A percentile compares a stretch with the other conserved stretches of the same genome.
Conservation (phyloP, 306 rosid species). For the Potentilla sterilis region DNA sequence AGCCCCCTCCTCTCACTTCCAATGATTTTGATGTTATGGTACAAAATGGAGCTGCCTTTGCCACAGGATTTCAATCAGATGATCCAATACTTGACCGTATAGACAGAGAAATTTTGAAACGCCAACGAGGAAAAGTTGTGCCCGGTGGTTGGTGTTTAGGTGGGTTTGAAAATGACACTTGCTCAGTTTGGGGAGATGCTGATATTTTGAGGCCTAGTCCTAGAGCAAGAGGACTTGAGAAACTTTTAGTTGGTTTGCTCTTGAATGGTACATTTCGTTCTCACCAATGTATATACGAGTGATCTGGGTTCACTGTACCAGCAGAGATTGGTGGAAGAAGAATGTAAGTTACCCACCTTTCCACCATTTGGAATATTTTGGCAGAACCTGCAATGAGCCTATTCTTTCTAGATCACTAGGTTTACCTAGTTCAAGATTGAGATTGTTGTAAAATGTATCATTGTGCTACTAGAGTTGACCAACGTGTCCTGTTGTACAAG, state of each 20-base stretch:
- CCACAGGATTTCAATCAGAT: conserved; percentile 43
- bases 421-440: conserved; percentile 3
- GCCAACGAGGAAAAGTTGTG: conserved; percentile 43
- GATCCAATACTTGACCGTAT: conserved; percentile 80
- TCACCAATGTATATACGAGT: conserved; percentile 54
- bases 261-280: conserved; percentile 57
- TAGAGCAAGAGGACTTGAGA: conserved; percentile 77
- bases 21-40: conserved; percentile 57
- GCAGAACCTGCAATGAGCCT: neutral
- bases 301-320: conserved; percentile 19
- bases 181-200: conserved; percentile 94
- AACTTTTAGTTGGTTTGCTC: conserved; percentile 56
- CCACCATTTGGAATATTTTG: conserved; percentile 9
- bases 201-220: conserved; percentile 75
- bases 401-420: conserved; percentile 16
- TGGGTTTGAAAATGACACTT: conserved; percentile 62
- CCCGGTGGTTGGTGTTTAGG: conserved; percentile 99
- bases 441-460: conserved; percentile 13
- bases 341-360: neutral
- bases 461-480: neutral
- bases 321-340: neutral
- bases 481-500: neutral
- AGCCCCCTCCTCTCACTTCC: conserved; percentile 43
- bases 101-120: conserved; percentile 59
- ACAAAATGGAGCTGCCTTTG: conserved; percentile 80